Conservation (phyloP, 2,329 filamentous ascomycete species). For the Aspergillus vadensis region DNA sequence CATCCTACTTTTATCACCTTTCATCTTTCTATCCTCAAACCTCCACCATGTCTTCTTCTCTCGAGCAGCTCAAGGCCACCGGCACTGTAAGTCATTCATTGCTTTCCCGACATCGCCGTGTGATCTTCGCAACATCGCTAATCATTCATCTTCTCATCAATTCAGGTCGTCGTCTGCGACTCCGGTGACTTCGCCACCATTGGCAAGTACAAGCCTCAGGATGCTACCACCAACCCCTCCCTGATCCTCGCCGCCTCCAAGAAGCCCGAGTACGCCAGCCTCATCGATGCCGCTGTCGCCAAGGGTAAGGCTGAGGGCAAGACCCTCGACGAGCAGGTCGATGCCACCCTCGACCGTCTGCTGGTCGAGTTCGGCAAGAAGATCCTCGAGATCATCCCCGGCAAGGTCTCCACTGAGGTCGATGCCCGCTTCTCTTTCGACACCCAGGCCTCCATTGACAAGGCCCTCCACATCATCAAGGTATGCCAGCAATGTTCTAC, state of each 20-base stretch:
- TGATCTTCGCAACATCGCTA: conserved; percentile 13
- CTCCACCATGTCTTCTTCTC: conserved; percentile 74
- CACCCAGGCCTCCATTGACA: conserved; percentile 86
- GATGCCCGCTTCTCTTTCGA: conserved; percentile 96
- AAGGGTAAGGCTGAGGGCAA: conserved; percentile 77
- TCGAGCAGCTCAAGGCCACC: conserved; percentile 94
- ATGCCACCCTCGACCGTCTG: conserved; percentile 86
- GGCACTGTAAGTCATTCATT: conserved; percentile 76
- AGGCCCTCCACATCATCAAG: conserved; percentile 96
- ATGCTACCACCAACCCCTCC: conserved; percentile 99
- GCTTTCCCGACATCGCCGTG: background rate
- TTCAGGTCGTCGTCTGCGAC: conserved; percentile 90
- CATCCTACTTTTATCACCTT: conserved; percentile 11
- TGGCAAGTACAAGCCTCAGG: conserved; percentile 99
- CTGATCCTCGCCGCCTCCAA: conserved; percentile 97
- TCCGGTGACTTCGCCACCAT: conserved; percentile 91
- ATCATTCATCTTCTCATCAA: conserved; percentile 15
- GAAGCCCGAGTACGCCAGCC: conserved; percentile 91
- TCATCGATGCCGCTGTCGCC: conserved; percentile 82
- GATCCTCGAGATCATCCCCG: conserved; percentile 94
- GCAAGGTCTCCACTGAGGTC: conserved; percentile 98
- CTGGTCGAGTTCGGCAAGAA: conserved; percentile 98
- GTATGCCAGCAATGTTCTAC: conserved; percentile 50
- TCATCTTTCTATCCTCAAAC: conserved; percentile 7
- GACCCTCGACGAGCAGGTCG: conserved; percentile 77